Base-by-base conservation (phyloP, 352 stramenopile species). In the Phytophthora rubi region DNA sequence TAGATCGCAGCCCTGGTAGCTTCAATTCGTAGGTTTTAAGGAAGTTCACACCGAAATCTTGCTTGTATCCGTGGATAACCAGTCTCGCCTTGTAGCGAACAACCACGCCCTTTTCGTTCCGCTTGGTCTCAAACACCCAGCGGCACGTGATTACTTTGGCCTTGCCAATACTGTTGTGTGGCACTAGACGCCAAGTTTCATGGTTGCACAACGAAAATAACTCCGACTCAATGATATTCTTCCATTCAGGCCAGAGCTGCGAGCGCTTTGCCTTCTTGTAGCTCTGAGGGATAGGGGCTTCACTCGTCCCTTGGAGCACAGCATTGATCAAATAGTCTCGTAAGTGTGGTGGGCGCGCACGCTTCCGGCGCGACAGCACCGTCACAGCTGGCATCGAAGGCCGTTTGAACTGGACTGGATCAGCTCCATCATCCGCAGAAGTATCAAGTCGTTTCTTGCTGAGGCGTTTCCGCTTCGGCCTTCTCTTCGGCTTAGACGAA, bases 21-120 rank as follows among this genome's bases (percentile, higher is more conserved):
- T 13, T 61, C 59, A 5, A 73, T 64, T 1, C 66, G 26, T 52
- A 76, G 1, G 64, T 76, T 6, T 73, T 58, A 21, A 23, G 18
- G 18, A 65, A 76, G 16, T 72, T 47, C 2, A 69, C n/a, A 3
- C 63, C 69, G 49, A 59, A 69, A 2, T 39, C 16, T 49, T 65
- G 63, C 30, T 69, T 70, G 59, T 45, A 55, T 0, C 56, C 55
- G 30, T 64, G 62, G 59, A 68, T 64, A 3, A 65, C 62, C 1
- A 76, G 44, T 16, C 53, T 28, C 1, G 63, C 63, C 37, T 68
- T 73, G 12, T 42, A 42, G 8, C 35, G 35, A 6, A 15, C 12
- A 6, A 42, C 9, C 8, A 5, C 9, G 9, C 35, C 1, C 9
- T 42, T 10, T 42, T 42, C 35, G 12, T 42, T 15, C 9, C 35